Evolutionary conservation across 140 eudicot species (phyloP).

Genomic region (Erigeron philadelphicus): DNA sequence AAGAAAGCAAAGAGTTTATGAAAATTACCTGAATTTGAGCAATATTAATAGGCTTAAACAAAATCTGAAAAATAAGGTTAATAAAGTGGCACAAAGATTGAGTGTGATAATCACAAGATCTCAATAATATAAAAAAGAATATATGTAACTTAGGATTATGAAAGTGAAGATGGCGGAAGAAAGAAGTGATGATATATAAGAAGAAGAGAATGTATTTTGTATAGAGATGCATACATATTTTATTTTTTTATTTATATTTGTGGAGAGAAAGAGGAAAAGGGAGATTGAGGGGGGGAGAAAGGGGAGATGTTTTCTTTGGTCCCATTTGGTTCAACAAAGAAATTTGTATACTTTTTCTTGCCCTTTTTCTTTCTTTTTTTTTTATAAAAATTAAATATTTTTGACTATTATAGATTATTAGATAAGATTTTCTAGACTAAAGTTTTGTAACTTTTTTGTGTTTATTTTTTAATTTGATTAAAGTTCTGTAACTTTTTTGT

Average conservation of each 20-base stretch:
- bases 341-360: conserved; percentile 12
- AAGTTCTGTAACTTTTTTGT: too few species aligned
- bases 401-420: too few species aligned
- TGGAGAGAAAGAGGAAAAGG: conserved; percentile 13
- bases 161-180: conserved; percentile 34
- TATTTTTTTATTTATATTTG: neutral
- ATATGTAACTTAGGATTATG: conserved; percentile 23
- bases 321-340: conserved; percentile 20
- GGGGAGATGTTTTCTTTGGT: conserved; percentile 18
- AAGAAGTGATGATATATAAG: conserved; percentile 21
- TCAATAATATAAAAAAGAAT: neutral
- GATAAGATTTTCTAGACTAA: too few species aligned
- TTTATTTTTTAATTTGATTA: too few species aligned
- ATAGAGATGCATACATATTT: conserved; percentile 18
- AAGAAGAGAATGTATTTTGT: neutral
- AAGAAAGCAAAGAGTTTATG: conserved; percentile 1
- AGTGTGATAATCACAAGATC: conserved; percentile 36
- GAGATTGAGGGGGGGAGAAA: conserved; percentile 17
- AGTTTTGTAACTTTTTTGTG: too few species aligned
- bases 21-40: conserved; percentile 30
- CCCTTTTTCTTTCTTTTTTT: neutral
- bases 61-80: neutral
- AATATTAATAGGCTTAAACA: conserved; percentile 9
- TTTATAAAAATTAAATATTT: too few species aligned
- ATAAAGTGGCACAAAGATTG: conserved; percentile 18